Base-by-base conservation (phyloP, 225 moss, liverwort and hornwort species). In the Pleurozium schreberi region DNA sequence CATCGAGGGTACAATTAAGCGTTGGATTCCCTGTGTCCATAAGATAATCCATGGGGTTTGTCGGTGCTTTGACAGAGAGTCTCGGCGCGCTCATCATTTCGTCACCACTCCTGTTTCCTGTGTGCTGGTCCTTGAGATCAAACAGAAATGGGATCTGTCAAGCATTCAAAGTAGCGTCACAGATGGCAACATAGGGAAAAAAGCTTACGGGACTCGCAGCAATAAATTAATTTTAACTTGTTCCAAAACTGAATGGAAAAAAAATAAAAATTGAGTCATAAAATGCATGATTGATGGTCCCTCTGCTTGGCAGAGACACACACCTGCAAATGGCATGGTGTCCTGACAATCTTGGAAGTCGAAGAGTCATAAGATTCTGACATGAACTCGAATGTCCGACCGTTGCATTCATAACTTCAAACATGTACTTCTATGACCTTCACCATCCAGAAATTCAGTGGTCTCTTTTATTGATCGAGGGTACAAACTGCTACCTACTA, bases 21-120 rank as follows among this genome's bases (percentile, higher is more conserved):
- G 85, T 42, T 42, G 92, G 94, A 84, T 94, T 91, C 43, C 90
- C 94, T 12, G 94, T 90, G 90, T 92, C 91, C 86, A 94, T 45
- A 10, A 92, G 88, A 82, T 89, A 88, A 80, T 90, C 88, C 89
- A 87, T 87, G 62, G 89, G 79, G 60, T 88, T 85, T 17, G 91
- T 84, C 49, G 88, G 45, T 38, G 88, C 78, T 75, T 90, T 92
- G 67, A 88, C n/a, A 14, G 93, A 90, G 83, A 93, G 47, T 81
- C 88, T 87, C 75, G 81, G 60, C 33, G 85, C 75, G 88, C 85
- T 84, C 71, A 90, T 62, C 93, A 92, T 91, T 65, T 85, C 84
- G 86, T 81, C 76, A 75, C 87, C 62, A 80, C 55, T 82, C 49
- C 62, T 55, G 86, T 43, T 87, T 88, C 55, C 81, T 84, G 84